These are phyloP conservation scores for Botryotinia calthae DNA, from an alignment of 2,329 filamentous ascomycete species.

Conservation along the genomic window DNA sequence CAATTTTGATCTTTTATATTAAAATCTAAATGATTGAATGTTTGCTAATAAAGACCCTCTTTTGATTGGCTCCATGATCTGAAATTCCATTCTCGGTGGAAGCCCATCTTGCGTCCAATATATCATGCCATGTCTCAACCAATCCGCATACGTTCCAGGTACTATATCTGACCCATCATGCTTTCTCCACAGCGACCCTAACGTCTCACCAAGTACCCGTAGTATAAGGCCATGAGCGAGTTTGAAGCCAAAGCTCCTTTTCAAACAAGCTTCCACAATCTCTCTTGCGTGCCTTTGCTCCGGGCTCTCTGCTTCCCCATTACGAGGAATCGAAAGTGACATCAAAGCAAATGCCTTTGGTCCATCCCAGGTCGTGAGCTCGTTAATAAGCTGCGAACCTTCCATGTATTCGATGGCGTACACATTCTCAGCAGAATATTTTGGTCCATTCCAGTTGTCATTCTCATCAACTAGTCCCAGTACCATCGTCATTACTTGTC, in stretches of 20 bases:
- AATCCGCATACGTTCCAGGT: conserved; percentile 53
- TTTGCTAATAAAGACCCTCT: conserved; percentile 40
- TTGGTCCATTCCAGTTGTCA: conserved; percentile 53
- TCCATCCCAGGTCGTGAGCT: conserved; percentile 52
- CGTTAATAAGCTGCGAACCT: conserved; percentile 52
- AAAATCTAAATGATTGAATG: background rate
- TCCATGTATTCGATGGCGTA: conserved; percentile 51
- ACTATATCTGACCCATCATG: conserved; percentile 49
- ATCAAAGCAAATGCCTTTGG: conserved; percentile 50
- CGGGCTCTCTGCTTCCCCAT: conserved; percentile 42
- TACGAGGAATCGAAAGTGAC: conserved; percentile 43
- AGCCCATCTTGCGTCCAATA: conserved; percentile 47
- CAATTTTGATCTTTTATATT: background rate
- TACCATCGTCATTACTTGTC: conserved; percentile 51
- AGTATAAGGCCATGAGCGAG: conserved; percentile 54
- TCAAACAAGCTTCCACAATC: conserved; percentile 52
- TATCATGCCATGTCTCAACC: conserved; percentile 50
- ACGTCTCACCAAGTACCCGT: conserved; percentile 48
- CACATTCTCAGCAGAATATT: conserved; percentile 49
- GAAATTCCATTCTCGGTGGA: conserved; percentile 40
- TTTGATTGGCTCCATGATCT: conserved; percentile 42
- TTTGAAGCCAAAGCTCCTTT: conserved; percentile 53
- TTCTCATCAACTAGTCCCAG: conserved; percentile 52
- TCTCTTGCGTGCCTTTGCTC: conserved; percentile 49
- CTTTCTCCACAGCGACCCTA: conserved; percentile 54